Evolutionary conservation across 2,329 filamentous ascomycete species (phyloP), one percentile per base, ranked within the genome.

Genomic region (Epichloe sylvatica): DNA sequence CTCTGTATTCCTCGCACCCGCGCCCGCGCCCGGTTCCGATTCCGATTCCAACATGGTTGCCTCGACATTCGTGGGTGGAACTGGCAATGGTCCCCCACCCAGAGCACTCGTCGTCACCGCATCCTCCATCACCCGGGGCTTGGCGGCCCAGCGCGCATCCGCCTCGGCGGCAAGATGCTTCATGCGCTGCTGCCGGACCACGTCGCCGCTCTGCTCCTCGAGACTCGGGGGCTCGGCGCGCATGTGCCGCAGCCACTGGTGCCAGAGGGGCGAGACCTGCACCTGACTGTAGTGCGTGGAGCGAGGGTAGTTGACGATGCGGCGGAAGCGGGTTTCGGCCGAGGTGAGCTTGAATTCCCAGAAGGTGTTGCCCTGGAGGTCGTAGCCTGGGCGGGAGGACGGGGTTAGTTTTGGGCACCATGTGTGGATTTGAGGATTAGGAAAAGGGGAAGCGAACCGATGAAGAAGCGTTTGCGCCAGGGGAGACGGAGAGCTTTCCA

Each of bases 161-260:
- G 80, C 81, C 60, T 76, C 65, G 15, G 77, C 77, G 12, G 78
- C 81, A 15, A 83, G 68, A 5, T 70, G 53, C 60, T 73, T 75
- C 55, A 83, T 71, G 51, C 71, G 68, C 46, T 69, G 66, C 62
- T 73, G 76, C 25, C 81, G 71, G 11, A 62, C 59, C 1, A 77
- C 60, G 48, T 84, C 80, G 35, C 60, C 62, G 6, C 65, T 59
- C 62, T 83, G 78, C 62, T 84, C 81, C 1, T 65, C 63, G 11
- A 83, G 62, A 2, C 68, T 73, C 1, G 81, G 81, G 2, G 80
- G 68, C 0, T 72, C 61, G 2, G 59, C 53, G 19, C 81, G 75
- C 43, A 74, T 77, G 62, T 83, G 71, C 15, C 81, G 77, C 45
- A 84, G 70, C 81, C 81, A 84, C 59, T 83, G 80, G 64, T 83